These are phyloP conservation scores for Anthracocystis setariae DNA, from an alignment of 1,284 basidiomycete species.

Conservation along the genomic window DNA sequence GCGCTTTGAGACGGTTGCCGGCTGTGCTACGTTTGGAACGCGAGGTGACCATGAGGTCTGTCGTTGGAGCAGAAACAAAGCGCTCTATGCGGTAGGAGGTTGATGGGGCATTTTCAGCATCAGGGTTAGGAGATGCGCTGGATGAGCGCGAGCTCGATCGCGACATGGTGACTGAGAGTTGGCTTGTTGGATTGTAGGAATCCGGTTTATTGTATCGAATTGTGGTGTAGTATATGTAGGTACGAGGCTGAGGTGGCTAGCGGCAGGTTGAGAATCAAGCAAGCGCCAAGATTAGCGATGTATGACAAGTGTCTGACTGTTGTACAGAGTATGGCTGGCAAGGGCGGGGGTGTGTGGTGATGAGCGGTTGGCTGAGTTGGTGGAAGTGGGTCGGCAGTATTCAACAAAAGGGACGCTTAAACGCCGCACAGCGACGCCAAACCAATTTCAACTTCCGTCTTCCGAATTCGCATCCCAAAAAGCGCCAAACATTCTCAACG, in stretches of 20 bases:
- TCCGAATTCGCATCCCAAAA: constrained; percentile 1
- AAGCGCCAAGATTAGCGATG: no score
- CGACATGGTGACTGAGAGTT: constrained; percentile 1
- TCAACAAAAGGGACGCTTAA: constrained; percentile 1
- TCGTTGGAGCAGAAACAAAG: constrained; percentile 1
- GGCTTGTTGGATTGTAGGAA: not conserved
- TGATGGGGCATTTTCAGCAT: not conserved
- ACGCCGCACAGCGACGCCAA: not conserved
- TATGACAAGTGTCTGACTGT: not conserved
- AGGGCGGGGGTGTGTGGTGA: not conserved
- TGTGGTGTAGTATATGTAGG: no score
- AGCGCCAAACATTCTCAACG: not conserved
- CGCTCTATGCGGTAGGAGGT: constrained; percentile 40
- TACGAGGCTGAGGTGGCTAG: no score
- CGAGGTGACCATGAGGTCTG: constrained; percentile 40
- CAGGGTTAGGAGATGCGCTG: not conserved
- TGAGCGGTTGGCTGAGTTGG: not conserved
- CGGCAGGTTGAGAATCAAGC: no score
- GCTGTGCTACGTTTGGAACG: constrained; percentile 51
- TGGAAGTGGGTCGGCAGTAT: not conserved
- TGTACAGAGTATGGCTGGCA: no score
- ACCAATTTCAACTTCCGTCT: not conserved
- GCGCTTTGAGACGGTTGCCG: constrained; percentile 58
- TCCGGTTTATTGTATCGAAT: not conserved
- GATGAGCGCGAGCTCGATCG: not conserved